Percentiles rank a stretch among this genome's conserved stretches.
phyloP scores from a whole-genome alignment of 1,284 basidiomycete species.

The Trichosporon ovoides region DNA sequence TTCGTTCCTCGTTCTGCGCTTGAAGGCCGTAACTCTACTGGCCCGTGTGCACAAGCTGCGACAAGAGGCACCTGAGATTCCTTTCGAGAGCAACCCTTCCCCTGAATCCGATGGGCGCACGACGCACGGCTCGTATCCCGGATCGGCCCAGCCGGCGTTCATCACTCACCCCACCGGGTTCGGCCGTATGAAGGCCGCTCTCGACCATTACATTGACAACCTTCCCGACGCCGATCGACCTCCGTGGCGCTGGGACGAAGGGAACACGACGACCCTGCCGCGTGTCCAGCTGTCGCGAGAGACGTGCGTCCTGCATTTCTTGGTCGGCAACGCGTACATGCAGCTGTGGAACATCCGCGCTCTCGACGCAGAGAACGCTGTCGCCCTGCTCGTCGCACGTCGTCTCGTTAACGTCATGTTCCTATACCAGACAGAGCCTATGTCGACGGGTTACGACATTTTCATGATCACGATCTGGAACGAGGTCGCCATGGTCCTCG shows the following conservation, averaged over 20 bases:
- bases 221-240: conserved; percentile 30
- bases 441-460: conserved; percentile 24
- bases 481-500: conserved; percentile 29
- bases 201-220: conserved; percentile 16
- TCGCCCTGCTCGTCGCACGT: conserved; percentile 28
- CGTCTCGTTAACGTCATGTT: conserved; percentile 29
- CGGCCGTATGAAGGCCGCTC: conserved; percentile 13
- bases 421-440: conserved; percentile 22
- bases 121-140: conserved; percentile 17
- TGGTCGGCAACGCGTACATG: conserved; percentile 30
- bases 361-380: conserved; percentile 22
- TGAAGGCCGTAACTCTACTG: conserved; percentile 26
- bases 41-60: conserved; percentile 21
- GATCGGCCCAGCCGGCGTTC: conserved; percentile 13
- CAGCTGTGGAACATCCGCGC: conserved; percentile 28
- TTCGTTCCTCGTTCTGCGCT: conserved; percentile 23
- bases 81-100: neutral
- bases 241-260: conserved; percentile 32
- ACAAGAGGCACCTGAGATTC: conserved; percentile 18
- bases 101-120: neutral
- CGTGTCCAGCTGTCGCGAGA: conserved; percentile 16
- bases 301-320: conserved; percentile 23
- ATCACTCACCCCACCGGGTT: conserved; percentile 20
- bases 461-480: conserved; percentile 33
- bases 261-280: conserved; percentile 14